A percentile compares a stretch with the other conserved stretches of the same genome.
These are phyloP conservation scores for Fusarium chaquense DNA, from an alignment of 2,329 filamentous ascomycete genomes.

Conservation along the genomic window DNA sequence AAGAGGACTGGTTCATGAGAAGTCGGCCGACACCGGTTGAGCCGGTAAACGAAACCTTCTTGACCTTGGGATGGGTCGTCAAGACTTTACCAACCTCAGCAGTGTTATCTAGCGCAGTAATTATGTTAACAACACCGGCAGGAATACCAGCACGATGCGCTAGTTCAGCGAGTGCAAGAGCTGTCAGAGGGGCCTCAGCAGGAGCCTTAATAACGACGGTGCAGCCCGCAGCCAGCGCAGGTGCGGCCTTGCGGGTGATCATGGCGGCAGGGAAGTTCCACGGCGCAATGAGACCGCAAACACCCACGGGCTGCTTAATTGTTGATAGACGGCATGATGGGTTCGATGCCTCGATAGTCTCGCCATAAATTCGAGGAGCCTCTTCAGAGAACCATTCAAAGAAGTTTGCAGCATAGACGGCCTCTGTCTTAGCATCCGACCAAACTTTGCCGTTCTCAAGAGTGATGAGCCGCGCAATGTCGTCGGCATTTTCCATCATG, in stretches of 20 bases:
- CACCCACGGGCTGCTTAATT: constrained; percentile 52
- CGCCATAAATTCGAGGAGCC: constrained; percentile 62
- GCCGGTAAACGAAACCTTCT: constrained; percentile 81
- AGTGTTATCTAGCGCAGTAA: constrained; percentile 83
- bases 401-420: constrained; percentile 69
- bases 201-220: constrained; percentile 88
- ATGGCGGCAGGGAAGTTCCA: constrained; percentile 72
- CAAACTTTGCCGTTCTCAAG: constrained; percentile 79
- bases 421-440: constrained; percentile 69
- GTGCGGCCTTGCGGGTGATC: constrained; percentile 61
- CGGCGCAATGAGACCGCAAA: constrained; percentile 53
- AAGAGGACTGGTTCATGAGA: constrained; percentile 77
- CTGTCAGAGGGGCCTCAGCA: constrained; percentile 88
- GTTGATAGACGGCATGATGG: constrained; percentile 65
- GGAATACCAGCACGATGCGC: constrained; percentile 87
- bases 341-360: constrained; percentile 67
- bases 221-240: constrained; percentile 76
- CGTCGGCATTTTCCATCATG: constrained; percentile 73
- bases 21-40: constrained; percentile 60
- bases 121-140: constrained; percentile 86
- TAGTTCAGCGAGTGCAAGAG: constrained; percentile 85
- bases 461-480: constrained; percentile 75
- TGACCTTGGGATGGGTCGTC: constrained; percentile 58
- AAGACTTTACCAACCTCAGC: constrained; percentile 75
- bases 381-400: constrained; percentile 75